A percentile compares a stretch with the other conserved stretches of the same genome.
phyloP scores from a whole-genome alignment of 768 basidiomycete genomes.

The Candolleomyces efflorescens region DNA sequence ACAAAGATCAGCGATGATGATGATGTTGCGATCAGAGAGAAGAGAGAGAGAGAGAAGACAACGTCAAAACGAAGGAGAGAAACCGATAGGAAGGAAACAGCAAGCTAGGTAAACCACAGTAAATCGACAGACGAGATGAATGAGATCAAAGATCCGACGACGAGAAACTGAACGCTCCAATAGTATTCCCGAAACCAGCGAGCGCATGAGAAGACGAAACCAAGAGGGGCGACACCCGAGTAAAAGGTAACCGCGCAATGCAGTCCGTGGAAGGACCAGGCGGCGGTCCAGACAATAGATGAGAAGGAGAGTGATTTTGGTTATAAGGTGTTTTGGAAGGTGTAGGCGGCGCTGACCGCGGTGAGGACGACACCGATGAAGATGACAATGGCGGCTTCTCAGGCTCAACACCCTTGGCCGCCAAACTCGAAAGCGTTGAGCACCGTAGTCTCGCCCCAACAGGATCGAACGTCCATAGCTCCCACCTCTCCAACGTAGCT shows the following conservation, averaged over 20 bases:
- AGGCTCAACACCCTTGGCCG: slow-evolving; percentile 16
- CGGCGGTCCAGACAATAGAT: slow-evolving; percentile 10
- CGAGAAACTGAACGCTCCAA: slow-evolving; percentile 51
- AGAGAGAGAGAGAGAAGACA: neutral
- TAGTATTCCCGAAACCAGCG: slow-evolving; percentile 78
- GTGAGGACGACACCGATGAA: slow-evolving; percentile 16
- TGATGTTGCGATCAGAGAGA: neutral
- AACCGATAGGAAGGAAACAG: too few relatives aligned
- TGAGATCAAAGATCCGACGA: slow-evolving; percentile 13
- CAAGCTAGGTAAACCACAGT: neutral
- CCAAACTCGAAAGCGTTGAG: slow-evolving; percentile 48
- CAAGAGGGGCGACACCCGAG: slow-evolving; percentile 63
- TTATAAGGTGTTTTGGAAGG: too few relatives aligned
- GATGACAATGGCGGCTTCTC: slow-evolving; percentile 17
- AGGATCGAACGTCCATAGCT: slow-evolving; percentile 76
- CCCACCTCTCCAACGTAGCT: slow-evolving; percentile 76
- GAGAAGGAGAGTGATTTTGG: too few relatives aligned
- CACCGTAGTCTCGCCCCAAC: slow-evolving; percentile 41
- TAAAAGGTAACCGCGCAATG: slow-evolving; percentile 70
- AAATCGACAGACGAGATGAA: neutral
- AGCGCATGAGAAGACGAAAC: slow-evolving; percentile 46
- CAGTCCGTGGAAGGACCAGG: slow-evolving; percentile 18
- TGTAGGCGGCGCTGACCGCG: neutral
- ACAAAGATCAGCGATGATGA: neutral
- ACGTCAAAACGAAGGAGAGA: too few relatives aligned